Conservation (phyloP, 2,329 filamentous ascomycete species). For the Pestalotiopsis sp. region DNA sequence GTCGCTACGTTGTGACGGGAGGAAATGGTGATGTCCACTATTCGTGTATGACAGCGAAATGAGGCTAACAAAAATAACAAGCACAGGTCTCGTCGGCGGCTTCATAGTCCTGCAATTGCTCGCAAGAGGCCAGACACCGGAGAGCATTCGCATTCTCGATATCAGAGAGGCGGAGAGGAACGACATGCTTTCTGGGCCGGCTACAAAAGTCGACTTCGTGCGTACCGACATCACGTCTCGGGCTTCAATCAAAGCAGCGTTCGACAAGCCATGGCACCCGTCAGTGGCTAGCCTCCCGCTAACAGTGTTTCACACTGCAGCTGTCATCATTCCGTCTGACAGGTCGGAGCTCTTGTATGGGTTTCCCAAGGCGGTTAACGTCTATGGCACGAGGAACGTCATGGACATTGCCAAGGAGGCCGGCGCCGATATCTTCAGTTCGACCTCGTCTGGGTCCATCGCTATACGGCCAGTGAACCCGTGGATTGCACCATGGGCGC, state of each 20-base stretch:
- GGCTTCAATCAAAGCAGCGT: slow-evolving; percentile 39
- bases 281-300: slow-evolving; percentile 42
- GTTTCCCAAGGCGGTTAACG: slow-evolving; percentile 44
- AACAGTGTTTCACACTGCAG: slow-evolving; percentile 53
- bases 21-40: slow-evolving; percentile 40
- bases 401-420: slow-evolving; percentile 41
- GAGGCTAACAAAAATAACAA: neutral
- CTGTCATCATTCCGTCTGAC: slow-evolving; percentile 46
- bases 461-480: slow-evolving; percentile 37
- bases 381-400: slow-evolving; percentile 48
- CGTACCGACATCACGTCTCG: slow-evolving; percentile 47
- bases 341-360: slow-evolving; percentile 41
- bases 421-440: slow-evolving; percentile 46
- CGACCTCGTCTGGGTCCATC: slow-evolving; percentile 50
- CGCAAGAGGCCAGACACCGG: slow-evolving; percentile 45
- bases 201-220: slow-evolving; percentile 38
- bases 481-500: slow-evolving; percentile 41
- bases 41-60: neutral
- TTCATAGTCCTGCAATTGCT: slow-evolving; percentile 52
- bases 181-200: slow-evolving; percentile 39
- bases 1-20: slow-evolving; percentile 48
- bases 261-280: slow-evolving; percentile 44
- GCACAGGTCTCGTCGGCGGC: slow-evolving; percentile 41
- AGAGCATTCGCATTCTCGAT: slow-evolving; percentile 50
- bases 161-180: slow-evolving; percentile 40